Percentiles rank a stretch among this genome's conserved stretches.
Conservation (phyloP, 441 rosid species). For the Eruca vesicaria region DNA sequence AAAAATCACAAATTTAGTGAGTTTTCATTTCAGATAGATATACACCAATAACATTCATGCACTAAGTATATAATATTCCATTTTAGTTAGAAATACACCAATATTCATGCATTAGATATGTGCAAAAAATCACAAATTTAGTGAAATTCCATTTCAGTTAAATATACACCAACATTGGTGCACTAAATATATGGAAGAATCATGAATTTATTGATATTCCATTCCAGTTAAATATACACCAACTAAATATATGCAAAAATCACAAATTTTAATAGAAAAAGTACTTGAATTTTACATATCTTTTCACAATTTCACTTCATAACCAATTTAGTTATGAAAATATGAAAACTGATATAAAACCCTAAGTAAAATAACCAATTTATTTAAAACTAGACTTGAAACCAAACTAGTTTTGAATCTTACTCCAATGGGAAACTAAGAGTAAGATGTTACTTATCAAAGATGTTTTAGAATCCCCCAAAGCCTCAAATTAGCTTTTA, state of each 20-base stretch:
- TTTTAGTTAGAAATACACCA: background rate
- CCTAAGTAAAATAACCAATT: background rate
- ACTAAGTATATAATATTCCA: too few relatives aligned
- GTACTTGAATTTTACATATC: background rate
- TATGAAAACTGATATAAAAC: background rate
- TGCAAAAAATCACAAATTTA: background rate
- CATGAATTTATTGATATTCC: background rate
- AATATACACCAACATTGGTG: background rate
- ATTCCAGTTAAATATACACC: too few relatives aligned
- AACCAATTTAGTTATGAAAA: background rate
- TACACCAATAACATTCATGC: too few relatives aligned
- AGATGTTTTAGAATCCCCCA: background rate
- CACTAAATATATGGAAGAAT: background rate
- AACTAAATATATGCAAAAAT: background rate
- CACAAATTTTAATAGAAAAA: background rate
- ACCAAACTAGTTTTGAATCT: background rate
- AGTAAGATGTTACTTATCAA: too few relatives aligned
- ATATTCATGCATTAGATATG: background rate
- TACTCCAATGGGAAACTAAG: background rate
- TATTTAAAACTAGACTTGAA: background rate
- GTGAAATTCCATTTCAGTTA: too few relatives aligned
- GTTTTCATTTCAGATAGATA: too few relatives aligned
- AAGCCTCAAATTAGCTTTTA: background rate
- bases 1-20: too few relatives aligned
- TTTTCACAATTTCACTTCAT: background rate